Evolutionary conservation across 148 eudicot genomes (phyloP).

Genomic region (Mesembryanthemum crystallinum): DNA sequence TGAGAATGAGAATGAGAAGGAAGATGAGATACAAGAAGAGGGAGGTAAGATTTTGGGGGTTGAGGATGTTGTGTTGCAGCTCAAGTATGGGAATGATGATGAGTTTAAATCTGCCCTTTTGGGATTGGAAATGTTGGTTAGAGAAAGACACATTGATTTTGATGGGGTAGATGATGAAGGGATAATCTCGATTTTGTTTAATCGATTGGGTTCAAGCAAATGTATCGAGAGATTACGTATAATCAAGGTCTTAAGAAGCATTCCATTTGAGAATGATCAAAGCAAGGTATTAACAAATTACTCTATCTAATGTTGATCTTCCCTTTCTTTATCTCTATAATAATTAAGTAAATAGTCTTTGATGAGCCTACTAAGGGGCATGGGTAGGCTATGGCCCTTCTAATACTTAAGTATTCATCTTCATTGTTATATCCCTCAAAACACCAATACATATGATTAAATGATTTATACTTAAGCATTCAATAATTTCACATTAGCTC

Average conservation of each 20-base stretch:
- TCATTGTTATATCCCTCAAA: too few species aligned
- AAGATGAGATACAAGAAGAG: slow-evolving; percentile 16
- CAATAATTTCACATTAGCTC: too few species aligned
- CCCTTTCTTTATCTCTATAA: too few species aligned
- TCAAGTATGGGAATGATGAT: slow-evolving; percentile 72
- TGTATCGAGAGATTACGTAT: slow-evolving; percentile 50
- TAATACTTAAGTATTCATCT: too few species aligned
- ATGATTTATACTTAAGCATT: too few species aligned
- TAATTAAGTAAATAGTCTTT: too few species aligned
- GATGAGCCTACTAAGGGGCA: too few species aligned
- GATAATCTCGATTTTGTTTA: slow-evolving; percentile 53
- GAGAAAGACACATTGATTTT: slow-evolving; percentile 38
- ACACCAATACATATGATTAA: too few species aligned
- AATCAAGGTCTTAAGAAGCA: slow-evolving; percentile 54
- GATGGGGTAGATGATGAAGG: slow-evolving; percentile 71
- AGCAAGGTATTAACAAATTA: slow-evolving; percentile 44
- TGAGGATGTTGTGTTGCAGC: slow-evolving; percentile 65
- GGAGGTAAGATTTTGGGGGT: slow-evolving; percentile 27
- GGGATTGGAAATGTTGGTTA: slow-evolving; percentile 38
- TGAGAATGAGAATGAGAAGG: slow-evolving; percentile 25
- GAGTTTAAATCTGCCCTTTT: slow-evolving; percentile 51
- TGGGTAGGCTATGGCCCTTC: too few species aligned
- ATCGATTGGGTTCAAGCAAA: slow-evolving; percentile 52
- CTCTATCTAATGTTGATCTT: not conserved
- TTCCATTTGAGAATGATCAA: slow-evolving; percentile 36